These are phyloP conservation scores for Decorospora gaudefroyi DNA, from an alignment of 2,329 filamentous ascomycete genomes.

Conservation along the genomic window DNA sequence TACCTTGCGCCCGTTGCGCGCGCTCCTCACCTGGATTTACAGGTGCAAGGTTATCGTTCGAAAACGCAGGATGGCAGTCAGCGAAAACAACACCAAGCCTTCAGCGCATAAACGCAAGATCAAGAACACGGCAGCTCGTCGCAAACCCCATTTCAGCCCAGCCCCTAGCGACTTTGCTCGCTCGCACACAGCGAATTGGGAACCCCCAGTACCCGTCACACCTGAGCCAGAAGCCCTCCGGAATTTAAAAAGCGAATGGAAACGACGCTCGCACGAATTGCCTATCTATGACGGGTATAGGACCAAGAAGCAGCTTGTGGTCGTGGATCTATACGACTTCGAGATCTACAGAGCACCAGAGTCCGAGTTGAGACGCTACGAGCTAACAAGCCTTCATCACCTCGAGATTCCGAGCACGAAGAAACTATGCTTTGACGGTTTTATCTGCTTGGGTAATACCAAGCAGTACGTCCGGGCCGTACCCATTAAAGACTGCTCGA, in stretches of 20 bases:
- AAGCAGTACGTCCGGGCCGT: slow-evolving; percentile 60
- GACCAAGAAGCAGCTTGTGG: slow-evolving; percentile 10
- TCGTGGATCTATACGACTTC: slow-evolving; percentile 29
- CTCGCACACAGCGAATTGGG: slow-evolving; percentile 19
- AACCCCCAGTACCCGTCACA: slow-evolving; percentile 4
- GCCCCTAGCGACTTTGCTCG: slow-evolving; percentile 14
- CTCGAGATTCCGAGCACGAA: slow-evolving; percentile 14
- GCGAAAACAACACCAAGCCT: too few species aligned
- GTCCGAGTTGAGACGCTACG: not conserved
- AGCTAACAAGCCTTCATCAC: slow-evolving; percentile 22
- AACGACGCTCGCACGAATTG: not conserved
- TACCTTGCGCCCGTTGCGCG: too few species aligned
- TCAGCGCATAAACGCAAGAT: not conserved
- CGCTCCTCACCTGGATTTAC: too few species aligned
- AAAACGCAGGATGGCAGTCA: not conserved
- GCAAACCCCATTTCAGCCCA: not conserved
- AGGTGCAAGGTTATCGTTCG: too few species aligned
- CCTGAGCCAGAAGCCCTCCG: slow-evolving; percentile 14
- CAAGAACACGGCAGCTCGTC: not conserved
- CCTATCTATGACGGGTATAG: slow-evolving; percentile 6
- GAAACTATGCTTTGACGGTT: slow-evolving; percentile 34
- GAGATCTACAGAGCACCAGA: slow-evolving; percentile 27
- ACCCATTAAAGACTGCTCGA: slow-evolving; percentile 62
- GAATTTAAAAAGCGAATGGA: slow-evolving; percentile 17
- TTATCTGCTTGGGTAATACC: slow-evolving; percentile 52